phyloP scores from a whole-genome alignment of 352 stramenopile genomes.

The Hyphochytrium catenoides region DNA sequence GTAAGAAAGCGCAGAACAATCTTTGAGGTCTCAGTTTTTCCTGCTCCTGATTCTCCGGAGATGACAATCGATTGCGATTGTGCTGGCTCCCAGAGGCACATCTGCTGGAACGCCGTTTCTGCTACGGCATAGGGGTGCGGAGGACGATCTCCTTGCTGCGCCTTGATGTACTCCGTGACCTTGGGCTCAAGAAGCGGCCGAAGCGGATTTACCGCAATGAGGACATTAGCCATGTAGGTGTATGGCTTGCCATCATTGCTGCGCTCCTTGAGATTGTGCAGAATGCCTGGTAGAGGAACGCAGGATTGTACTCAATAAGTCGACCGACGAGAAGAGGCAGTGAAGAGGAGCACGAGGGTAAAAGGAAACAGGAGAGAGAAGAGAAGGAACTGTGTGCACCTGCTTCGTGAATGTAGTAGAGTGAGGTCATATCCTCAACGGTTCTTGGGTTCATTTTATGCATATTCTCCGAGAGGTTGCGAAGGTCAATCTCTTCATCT shows the following conservation, averaged over 20 bases:
- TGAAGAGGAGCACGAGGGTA: no score
- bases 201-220: constrained; percentile 62
- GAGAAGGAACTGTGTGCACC: no score
- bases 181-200: constrained; percentile 44
- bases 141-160: constrained; percentile 51
- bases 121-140: constrained; percentile 54
- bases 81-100: constrained; percentile 41
- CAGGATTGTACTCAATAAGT: no score
- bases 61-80: constrained; percentile 66
- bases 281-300: no score
- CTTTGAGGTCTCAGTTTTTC: constrained; percentile 67
- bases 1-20: constrained; percentile 63
- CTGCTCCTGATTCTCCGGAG: constrained; percentile 50
- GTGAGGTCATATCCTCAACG: constrained; percentile 56
- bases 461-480: no score
- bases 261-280: constrained; percentile 45
- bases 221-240: constrained; percentile 63
- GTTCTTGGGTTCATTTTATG: constrained; percentile 57
- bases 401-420: constrained; percentile 68
- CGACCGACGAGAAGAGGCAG: no score
- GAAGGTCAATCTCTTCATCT: constrained; percentile 47
- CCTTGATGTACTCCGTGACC: constrained; percentile 62
- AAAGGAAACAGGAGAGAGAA: no score
- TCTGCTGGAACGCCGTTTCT: constrained; percentile 65
- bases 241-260: constrained; percentile 49